These are phyloP conservation scores for Scortechinia acanthostroma DNA, from an alignment of 2,329 filamentous ascomycete species.

Conservation along the genomic window DNA sequence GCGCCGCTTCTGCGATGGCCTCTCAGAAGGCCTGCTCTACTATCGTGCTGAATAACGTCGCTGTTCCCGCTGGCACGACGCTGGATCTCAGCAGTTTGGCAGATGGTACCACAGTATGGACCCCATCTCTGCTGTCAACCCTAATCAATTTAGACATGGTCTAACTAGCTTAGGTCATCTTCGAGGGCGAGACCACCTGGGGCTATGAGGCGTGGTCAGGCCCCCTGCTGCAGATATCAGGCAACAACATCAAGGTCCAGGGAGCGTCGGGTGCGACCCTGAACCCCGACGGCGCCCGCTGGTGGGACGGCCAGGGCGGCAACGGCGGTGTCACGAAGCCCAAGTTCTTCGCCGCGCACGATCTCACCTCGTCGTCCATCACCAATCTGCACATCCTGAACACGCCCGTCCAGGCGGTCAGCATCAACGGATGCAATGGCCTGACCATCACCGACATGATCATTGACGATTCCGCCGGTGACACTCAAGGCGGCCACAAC, in stretches of 20 bases:
- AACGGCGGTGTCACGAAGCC: constrained; percentile 29
- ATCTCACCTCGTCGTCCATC: constrained; percentile 23
- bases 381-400: constrained; percentile 28
- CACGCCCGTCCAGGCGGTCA: constrained; percentile 31
- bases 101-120: constrained; percentile 18
- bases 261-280: constrained; percentile 9
- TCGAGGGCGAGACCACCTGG: not conserved
- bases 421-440: constrained; percentile 23
- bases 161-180: constrained; percentile 4
- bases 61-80: constrained; percentile 22
- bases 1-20: not conserved
- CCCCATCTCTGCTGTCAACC: constrained; percentile 5
- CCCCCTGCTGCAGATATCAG: constrained; percentile 6
- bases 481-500: constrained; percentile 32
- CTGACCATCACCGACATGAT: constrained; percentile 22
- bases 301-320: constrained; percentile 21
- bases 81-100: constrained; percentile 22
- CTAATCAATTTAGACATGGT: constrained; percentile 5
- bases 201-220: not conserved
- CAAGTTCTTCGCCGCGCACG: constrained; percentile 40
- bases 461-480: constrained; percentile 28
- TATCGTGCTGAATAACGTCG: constrained; percentile 24
- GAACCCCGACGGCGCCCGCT: constrained; percentile 8
- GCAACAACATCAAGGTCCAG: constrained; percentile 9
- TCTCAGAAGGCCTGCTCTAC: constrained; percentile 16